Base-by-base conservation (phyloP, 768 basidiomycete species). In the Xerocomus spinulosus region DNA sequence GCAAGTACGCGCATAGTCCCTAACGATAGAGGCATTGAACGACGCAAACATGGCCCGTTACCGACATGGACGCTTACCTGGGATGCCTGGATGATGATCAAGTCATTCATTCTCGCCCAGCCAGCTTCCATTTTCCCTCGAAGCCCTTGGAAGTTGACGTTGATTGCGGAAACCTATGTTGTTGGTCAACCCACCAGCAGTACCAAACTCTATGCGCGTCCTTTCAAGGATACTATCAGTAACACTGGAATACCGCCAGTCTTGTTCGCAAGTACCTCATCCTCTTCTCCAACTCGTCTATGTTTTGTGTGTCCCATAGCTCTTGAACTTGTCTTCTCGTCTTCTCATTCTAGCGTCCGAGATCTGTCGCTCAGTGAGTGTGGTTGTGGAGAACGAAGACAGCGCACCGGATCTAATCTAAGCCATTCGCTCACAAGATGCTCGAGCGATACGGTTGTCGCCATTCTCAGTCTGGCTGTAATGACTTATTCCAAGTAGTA, bases 51-150 rank as follows among this genome's bases (percentile, higher is more conserved):
- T 32, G 14, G 14, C n/a, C 7, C 9, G 5, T 17, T 13, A 21
- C 10, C 17, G 8, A n/a, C 23, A 26, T 10, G 14, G 37, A 26
- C 37, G 36, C 68, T 38, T 35, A 80, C 89, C 74, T 92, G 88
- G 13, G 87, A 88, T 9, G 88, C 77, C 60, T 92, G 89, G 35
- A 88, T 82, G 44, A 92, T 71, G 40, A 81, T 87, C 48, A 94
- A 67, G 64, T 92, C 88, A 60, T 94, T 94, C 88, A 94, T 92
- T 46, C 87, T 78, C n/a, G 87, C 76, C 79, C 85, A 92, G 2
- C 92, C 92, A 8, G 90, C 90, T 55, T 87, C 85, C 92, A 94
- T 93, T 53, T 70, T 75, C 2, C 83, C 89, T 57, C 89, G 72
- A 18, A 92, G 71, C 44, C 90, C 90, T 61, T 86, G 53, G 4